Conservation (phyloP, 768 basidiomycete species). For the Xerocomus brunneocitrinus region DNA sequence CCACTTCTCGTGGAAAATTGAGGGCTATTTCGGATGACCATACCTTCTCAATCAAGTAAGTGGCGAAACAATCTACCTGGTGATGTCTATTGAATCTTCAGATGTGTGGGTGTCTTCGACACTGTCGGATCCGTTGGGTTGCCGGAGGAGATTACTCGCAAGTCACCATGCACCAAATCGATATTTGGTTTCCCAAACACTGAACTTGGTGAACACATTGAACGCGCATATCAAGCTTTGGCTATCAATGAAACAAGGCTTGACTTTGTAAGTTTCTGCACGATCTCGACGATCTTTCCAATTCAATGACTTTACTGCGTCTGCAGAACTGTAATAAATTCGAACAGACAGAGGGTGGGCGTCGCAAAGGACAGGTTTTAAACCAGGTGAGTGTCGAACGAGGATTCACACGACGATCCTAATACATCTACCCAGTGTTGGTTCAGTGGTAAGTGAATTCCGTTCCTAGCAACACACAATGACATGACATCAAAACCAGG, state of each 20-base stretch:
- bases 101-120: conserved; percentile 72
- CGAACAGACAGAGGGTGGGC: conserved; percentile 50
- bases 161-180: conserved; percentile 39
- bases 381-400: conserved; percentile 46
- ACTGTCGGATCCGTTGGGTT: conserved; percentile 72
- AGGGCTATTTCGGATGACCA: conserved; percentile 45
- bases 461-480: not conserved
- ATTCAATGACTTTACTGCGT: not conserved
- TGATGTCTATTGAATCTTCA: conserved; percentile 19
- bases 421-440: conserved; percentile 46
- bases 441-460: conserved; percentile 53
- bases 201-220: conserved; percentile 56
- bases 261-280: conserved; percentile 53
- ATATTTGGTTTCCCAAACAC: conserved; percentile 66
- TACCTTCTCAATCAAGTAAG: conserved; percentile 61
- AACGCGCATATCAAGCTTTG: conserved; percentile 63
- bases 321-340: conserved; percentile 59
- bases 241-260: conserved; percentile 62
- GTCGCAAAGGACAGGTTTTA: conserved; percentile 51
- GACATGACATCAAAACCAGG: conserved; percentile 19
- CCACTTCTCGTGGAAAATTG: conserved; percentile 47
- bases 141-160: conserved; percentile 56
- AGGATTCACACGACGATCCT: conserved; percentile 1
- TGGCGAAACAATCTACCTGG: not conserved
- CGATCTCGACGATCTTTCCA: not conserved